Percentiles rank a stretch among this genome's conserved stretches.
These are phyloP conservation scores for Ensete ventricosum DNA, from an alignment of 176 grass and related monocot genomes.

Conservation along the genomic window DNA sequence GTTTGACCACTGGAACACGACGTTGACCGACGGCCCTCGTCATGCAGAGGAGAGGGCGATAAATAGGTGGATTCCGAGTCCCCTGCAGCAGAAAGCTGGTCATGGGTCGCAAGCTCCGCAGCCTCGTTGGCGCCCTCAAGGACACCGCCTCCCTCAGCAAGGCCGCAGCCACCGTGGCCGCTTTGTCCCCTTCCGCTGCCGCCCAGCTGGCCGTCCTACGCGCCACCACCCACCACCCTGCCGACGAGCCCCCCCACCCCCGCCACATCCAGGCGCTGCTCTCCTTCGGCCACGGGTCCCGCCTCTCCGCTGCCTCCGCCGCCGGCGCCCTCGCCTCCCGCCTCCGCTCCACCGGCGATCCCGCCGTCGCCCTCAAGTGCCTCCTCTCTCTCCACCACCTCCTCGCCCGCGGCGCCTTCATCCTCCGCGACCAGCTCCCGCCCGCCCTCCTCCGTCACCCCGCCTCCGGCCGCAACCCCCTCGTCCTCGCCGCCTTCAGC, in stretches of 20 bases:
- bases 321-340: constrained; percentile 42
- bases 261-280: constrained; percentile 63
- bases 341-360: constrained; percentile 41
- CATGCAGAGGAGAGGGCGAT: not conserved
- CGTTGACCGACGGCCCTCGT: too few relatives aligned
- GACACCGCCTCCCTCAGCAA: constrained; percentile 30
- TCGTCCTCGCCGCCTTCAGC: constrained; percentile 68
- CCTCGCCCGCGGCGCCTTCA: constrained; percentile 55
- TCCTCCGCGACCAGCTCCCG: constrained; percentile 76
- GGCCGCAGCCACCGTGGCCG: constrained; percentile 4
- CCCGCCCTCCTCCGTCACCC: constrained; percentile 45
- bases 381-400: constrained; percentile 56
- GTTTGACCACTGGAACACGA: too few relatives aligned
- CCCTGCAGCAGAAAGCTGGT: not conserved
- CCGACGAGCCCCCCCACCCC: constrained; percentile 31
- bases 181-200: constrained; percentile 18
- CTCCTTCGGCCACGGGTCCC: constrained; percentile 72
- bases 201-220: constrained; percentile 48
- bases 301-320: constrained; percentile 48
- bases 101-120: constrained; percentile 60
- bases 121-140: constrained; percentile 40
- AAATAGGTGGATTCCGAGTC: too few relatives aligned
- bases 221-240: constrained; percentile 58
- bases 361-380: constrained; percentile 68
- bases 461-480: constrained; percentile 66